These are phyloP conservation scores for Alternaria rosae DNA, from an alignment of 2,329 filamentous ascomycete species.

Conservation along the genomic window DNA sequence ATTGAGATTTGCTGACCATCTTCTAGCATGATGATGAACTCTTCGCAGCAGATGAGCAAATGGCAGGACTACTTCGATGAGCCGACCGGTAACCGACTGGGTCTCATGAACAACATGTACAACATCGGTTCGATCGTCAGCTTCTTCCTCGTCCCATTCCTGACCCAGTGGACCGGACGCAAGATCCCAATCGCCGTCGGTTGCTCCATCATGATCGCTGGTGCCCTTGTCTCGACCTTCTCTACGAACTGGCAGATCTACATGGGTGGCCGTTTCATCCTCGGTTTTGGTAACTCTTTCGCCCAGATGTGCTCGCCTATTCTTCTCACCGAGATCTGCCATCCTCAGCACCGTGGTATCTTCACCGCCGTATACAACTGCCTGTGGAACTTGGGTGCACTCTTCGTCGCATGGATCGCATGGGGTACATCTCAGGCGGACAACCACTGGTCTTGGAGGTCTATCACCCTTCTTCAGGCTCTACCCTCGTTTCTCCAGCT, in stretches of 20 bases:
- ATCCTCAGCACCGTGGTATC: slow-evolving; percentile 71
- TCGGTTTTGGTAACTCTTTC: slow-evolving; percentile 72
- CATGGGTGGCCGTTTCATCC: slow-evolving; percentile 65
- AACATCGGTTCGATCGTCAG: slow-evolving; percentile 50
- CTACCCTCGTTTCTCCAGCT: slow-evolving; percentile 64
- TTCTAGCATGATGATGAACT: slow-evolving; percentile 55
- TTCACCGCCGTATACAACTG: slow-evolving; percentile 73
- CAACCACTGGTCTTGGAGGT: slow-evolving; percentile 59
- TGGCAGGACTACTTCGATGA: slow-evolving; percentile 51
- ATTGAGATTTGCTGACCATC: neutral
- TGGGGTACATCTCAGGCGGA: slow-evolving; percentile 47
- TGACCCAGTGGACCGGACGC: slow-evolving; percentile 55
- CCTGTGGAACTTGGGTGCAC: slow-evolving; percentile 68
- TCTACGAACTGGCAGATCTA: slow-evolving; percentile 55
- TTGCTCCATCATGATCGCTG: slow-evolving; percentile 56
- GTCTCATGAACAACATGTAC: slow-evolving; percentile 57
- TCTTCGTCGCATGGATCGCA: slow-evolving; percentile 67
- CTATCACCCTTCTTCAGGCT: slow-evolving; percentile 62
- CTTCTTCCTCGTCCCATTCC: slow-evolving; percentile 46
- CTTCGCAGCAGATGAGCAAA: slow-evolving; percentile 50
- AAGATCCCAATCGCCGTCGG: slow-evolving; percentile 52
- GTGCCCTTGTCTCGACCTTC: slow-evolving; percentile 43
- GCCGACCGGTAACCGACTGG: slow-evolving; percentile 50
- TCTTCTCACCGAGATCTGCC: slow-evolving; percentile 70
- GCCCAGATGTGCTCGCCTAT: slow-evolving; percentile 70